Base-by-base conservation (phyloP, 73 alveolate species). In the Uronychia binucleata region DNA sequence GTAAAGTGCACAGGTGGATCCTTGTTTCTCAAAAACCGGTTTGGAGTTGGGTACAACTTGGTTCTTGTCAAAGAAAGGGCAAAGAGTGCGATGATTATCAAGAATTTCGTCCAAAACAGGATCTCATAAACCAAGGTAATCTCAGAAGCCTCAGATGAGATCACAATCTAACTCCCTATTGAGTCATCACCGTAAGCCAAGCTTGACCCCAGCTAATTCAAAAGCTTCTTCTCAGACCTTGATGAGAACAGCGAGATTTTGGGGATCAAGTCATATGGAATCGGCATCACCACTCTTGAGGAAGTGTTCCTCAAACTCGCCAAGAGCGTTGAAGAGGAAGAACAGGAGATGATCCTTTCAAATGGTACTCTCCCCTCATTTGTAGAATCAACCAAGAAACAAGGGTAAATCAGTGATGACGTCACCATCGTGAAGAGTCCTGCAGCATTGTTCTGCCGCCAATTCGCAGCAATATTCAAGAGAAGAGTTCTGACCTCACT, bases 261-360 rank as follows among this genome's bases (percentile, higher is more conserved):
- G 30, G 79, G 80, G 28, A 67, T 86, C 8, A 57, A 77, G n/a
- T 85, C 95, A 8, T 93, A 95, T 75, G 96, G 94, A 26, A 84
- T 95, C 0, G 91, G 97, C 19, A 94, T 98, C 93, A 95, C 99
- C 27, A 97, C 99, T 57, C 91, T 98, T 74, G 99, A 98, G 93
- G 99, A 98, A 84, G 99, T 98, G 0, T 98, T 97, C 89, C 90
- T 98, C 0, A 96, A 93, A 34, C 93, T 93, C 28, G 95, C 92
- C 34, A 86, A 86, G 76, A 93, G 91, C n/a, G 88, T 58, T 33
- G 95, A 85, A 0, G 84, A 77, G 29, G 86, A 79, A 77, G 86
- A 79, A 29, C 87, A 34, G 11, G 94, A 77, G 0, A 34, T 26
- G 30, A 31, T n/a, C n/a, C n/a, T n/a, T n/a, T n/a, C n/a, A n/a